Evolutionary conservation across 805 yeast genomes (phyloP), one percentile per base, ranked within the genome.

Genomic region (Wickerhamiella kurtzmanii): DNA sequence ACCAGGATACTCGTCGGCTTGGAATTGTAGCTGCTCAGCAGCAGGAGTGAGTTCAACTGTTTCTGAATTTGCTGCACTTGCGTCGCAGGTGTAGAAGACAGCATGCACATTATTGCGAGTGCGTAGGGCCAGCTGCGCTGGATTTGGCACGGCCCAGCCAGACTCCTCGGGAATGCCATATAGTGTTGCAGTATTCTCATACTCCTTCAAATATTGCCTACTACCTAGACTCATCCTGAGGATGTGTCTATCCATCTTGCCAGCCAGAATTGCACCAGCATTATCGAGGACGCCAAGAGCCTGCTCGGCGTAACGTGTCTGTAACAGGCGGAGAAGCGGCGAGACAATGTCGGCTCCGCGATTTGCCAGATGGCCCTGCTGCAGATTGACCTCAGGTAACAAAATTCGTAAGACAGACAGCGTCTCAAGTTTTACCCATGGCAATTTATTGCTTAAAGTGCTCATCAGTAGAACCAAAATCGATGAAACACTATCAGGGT

Each of bases 81-180:
- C 68, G 1, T 75, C 73, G 59, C 96, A 89, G 0, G 95, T 84
- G 25, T 87, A 78, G 60, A 84, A 92, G 2, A 92, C 97, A 0
- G 97, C 88, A 62, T 92, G 97, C 1, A 92, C 94, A 58, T 92
- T 92, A 60, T 84, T 85, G 53, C 96, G 70, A 1, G 97, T 84
- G 15, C 83, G 75, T 0, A 94, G 82, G 0, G 96, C 86, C 1
- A 92, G 80, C 39, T 86, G 77, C 0, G 89, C 84, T 2, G 98
- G 96, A 89, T 84, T 82, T 1, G 97, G 94, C 44, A 94, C 79
- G 0, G 96, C 80, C 99, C 99, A 92, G 1, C 99, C 99, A 57
- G 82, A 79, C 11, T 84, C 95, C 51, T 83, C 89, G 0, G 98
- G 97, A 20, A 89, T 79, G 15, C 98, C 98, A 67, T 87, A 94